Evolutionary conservation across 768 basidiomycete genomes (phyloP).

Genomic region (Tricholoma bakamatsutake): DNA sequence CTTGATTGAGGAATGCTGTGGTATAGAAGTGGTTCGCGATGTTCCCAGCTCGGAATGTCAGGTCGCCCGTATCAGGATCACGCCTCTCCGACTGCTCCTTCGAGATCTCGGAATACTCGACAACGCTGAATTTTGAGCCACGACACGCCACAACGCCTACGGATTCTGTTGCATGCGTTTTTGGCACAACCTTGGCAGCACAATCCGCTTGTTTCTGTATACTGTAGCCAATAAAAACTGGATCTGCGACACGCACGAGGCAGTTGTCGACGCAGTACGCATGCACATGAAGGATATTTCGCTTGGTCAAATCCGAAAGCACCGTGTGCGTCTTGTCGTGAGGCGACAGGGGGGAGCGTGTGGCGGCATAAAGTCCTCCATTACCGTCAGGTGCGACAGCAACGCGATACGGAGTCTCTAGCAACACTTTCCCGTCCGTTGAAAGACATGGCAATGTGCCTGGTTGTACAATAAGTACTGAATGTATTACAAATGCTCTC

Average conservation of each 20-base stretch:
- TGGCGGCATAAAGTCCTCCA: constrained; percentile 94
- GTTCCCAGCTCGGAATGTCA: constrained; percentile 91
- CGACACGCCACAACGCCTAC: constrained; percentile 92
- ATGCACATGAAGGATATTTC: constrained; percentile 84
- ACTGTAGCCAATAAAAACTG: constrained; percentile 93
- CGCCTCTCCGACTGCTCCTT: constrained; percentile 79
- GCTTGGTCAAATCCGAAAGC: constrained; percentile 72
- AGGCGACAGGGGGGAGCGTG: constrained; percentile 66
- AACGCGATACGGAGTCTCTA: constrained; percentile 70
- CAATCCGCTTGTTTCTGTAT: constrained; percentile 85
- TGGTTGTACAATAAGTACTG: constrained; percentile 24
- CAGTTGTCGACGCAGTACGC: constrained; percentile 99
- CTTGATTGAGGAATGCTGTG: constrained; percentile 69
- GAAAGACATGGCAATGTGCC: constrained; percentile 94
- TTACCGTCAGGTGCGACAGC: constrained; percentile 99
- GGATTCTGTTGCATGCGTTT: constrained; percentile 77
- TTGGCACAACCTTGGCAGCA: constrained; percentile 95
- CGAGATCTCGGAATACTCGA: constrained; percentile 96
- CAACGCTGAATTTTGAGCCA: constrained; percentile 82
- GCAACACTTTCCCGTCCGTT: constrained; percentile 88
- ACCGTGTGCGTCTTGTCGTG: constrained; percentile 62
- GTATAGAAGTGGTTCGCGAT: constrained; percentile 99
- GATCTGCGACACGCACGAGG: constrained; percentile 94
- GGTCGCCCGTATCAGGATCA: constrained; percentile 61
- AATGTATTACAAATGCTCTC: constrained; percentile 2